Evolutionary conservation across 495 filamentous ascomycete genomes (phyloP), one percentile per base, ranked within the genome.

Genomic region (Staphylotrichum tortipilum): DNA sequence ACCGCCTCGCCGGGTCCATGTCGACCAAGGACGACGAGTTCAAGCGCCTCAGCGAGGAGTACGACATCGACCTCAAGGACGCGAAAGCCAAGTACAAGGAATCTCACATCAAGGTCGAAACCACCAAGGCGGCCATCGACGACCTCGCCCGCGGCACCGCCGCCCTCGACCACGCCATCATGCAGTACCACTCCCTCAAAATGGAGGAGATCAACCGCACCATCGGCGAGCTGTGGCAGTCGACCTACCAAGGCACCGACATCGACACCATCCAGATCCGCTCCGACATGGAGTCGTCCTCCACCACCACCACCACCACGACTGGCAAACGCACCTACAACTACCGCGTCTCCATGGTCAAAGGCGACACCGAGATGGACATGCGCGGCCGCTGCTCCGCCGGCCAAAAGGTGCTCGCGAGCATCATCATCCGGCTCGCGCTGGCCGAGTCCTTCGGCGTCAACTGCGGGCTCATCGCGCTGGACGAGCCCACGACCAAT

Each of bases 201-300:
- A 99, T 99, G 92, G 89, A 91, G 62, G 91, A 97, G 60, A 94
- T 99, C 68, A 99, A 99, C 63, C 78, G 82, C 44, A 95, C 95
- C 62, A 78, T 91, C 54, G 88, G 86, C 56, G 92, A 99, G 64
- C 80, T 99, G 18, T 99, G 92, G 92, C 87, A 88, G 68, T 83
- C 78, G 62, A 95, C 94, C 3, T 99, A 99, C 69, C 88, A 94
- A 61, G 92, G 92, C 53, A 96, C 91, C 4, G 92, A 99, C 63
- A 88, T 99, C 52, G 92, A 99, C 68, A 90, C 88, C 9, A 95
- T 98, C 65, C 76, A 94, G 56, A 97, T 97, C 64, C 81, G 85
- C 34, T 94, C 89, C 35, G 90, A 94, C 69, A 84, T 82, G 56
- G 89, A 92, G 63, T 75, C 76, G 37, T 53, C 38, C 12, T 43